Percentiles rank a stretch among this genome's conserved stretches.
These are phyloP conservation scores for Lunularia cruciata DNA, from an alignment of 225 moss, liverwort and hornwort species.

Conservation along the genomic window DNA sequence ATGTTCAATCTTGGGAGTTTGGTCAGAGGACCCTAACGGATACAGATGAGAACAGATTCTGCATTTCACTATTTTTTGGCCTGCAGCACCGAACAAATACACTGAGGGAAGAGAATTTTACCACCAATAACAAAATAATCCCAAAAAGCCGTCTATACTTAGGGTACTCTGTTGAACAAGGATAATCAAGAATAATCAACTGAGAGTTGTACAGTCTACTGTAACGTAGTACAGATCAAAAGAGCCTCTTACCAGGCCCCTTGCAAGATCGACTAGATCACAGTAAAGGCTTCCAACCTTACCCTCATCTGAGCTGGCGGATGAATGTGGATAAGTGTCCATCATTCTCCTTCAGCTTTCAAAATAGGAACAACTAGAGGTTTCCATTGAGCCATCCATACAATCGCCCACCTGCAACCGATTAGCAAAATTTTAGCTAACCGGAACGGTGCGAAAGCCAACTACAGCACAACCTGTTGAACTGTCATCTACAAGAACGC, in stretches of 20 bases:
- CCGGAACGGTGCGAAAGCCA: too few species aligned
- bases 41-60: background rate
- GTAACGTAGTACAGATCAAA: conserved; percentile 1
- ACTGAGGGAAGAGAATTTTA: conserved; percentile 9
- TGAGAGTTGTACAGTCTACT: conserved; percentile 19
- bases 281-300: conserved; percentile 22
- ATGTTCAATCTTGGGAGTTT: background rate
- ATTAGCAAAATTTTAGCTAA: background rate
- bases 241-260: conserved; percentile 13
- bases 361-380: conserved; percentile 76
- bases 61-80: conserved; percentile 9
- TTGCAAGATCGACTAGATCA: conserved; percentile 7
- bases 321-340: conserved; percentile 3
- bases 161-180: conserved; percentile 18
- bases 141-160: conserved; percentile 1
- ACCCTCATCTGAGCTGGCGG: conserved; percentile 25
- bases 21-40: background rate
- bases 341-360: conserved; percentile 82
- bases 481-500: too few species aligned
- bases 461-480: too few species aligned
- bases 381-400: conserved; percentile 86
- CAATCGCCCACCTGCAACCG: conserved; percentile 75
- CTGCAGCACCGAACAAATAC: conserved; percentile 9
- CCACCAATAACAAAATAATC: conserved; percentile 18
- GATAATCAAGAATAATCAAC: conserved; percentile 17